phyloP scores from a whole-genome alignment of 306 rosid genomes.

The Medicago ruthenica region DNA sequence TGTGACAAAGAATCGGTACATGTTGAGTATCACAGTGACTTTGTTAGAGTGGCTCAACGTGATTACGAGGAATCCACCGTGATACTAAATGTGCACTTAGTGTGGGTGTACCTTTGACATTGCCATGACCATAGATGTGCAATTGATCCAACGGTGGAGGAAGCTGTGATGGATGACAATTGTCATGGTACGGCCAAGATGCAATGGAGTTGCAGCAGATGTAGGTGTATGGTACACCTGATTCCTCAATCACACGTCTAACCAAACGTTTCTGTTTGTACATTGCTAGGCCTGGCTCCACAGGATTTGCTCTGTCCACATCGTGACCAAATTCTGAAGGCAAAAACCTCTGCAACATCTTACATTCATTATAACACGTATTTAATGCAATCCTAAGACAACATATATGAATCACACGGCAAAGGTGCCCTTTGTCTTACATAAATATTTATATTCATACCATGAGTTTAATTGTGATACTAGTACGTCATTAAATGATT shows the following conservation, averaged over 20 bases:
- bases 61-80: no score
- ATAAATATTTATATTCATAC: no score
- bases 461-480: no score
- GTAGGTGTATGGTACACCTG: constrained; percentile 63
- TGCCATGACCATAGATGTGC: constrained; percentile 77
- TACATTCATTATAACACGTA: neutral
- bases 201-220: constrained; percentile 82
- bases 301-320: constrained; percentile 75
- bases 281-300: constrained; percentile 72
- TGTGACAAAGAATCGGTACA: neutral
- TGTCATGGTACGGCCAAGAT: constrained; percentile 82
- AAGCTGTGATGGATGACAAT: constrained; percentile 70
- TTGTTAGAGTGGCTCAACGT: neutral
- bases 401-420: no score
- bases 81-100: neutral
- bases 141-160: constrained; percentile 74
- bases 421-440: no score
- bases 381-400: neutral
- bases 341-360: constrained; percentile 61
- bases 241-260: constrained; percentile 57
- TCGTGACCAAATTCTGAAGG: constrained; percentile 91
- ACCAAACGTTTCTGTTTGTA: constrained; percentile 57
- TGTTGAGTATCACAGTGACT: neutral
- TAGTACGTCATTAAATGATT: no score
- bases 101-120: constrained; percentile 52